Evolutionary conservation across 768 basidiomycete genomes (phyloP), one percentile per base, ranked within the genome.

Genomic region (Tylopilus sp.): DNA sequence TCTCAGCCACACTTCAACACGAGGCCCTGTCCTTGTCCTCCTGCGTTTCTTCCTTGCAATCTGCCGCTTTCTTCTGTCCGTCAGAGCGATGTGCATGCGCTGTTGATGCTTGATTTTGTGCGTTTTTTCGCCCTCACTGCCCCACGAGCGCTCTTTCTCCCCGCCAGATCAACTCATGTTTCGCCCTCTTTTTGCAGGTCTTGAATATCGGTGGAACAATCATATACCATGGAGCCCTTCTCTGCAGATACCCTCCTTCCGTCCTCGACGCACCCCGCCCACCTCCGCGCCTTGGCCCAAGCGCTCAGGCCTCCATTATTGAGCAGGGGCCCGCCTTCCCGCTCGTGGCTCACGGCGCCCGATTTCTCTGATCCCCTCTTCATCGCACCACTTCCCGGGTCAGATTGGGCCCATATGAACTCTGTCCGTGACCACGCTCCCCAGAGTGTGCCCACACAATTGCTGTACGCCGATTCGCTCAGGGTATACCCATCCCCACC

Each of bases 1-100:
- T 68, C 69, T 67, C 68, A 69, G 68, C 68, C 68, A 69, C 67
- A 45, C 50, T 36, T 30, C 60, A 61, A 63, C 70, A 69, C 68
- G 68, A 71, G 68, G 68, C 55, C 58, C 53, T 17, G 16, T 36
- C 16, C 34, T 33, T 16, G 12, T 11, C 31, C 11, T 16, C 31
- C 31, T 33, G 12, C 4, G 11, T 16, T 33, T 33, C 31, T 16
- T 4, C 31, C 31, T 16, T 33, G 12, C 11, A 33, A 13, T 33
- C 3, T 16, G 31, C 10, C 4, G 31, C 31, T 11, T 33, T 33
- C 31, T 33, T 33, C 31, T 33, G 31, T 16, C 31, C 11, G 31
- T 33, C 31, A n/a, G n/a, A n/a, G n/a, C n/a, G 31, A 33, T 33
- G 31, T 33, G 16, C 31, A 33, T 33, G 11, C 31, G 31, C 31